These are phyloP conservation scores for Trapa bicornis DNA, from an alignment of 345 rosid species.

Conservation along the genomic window DNA sequence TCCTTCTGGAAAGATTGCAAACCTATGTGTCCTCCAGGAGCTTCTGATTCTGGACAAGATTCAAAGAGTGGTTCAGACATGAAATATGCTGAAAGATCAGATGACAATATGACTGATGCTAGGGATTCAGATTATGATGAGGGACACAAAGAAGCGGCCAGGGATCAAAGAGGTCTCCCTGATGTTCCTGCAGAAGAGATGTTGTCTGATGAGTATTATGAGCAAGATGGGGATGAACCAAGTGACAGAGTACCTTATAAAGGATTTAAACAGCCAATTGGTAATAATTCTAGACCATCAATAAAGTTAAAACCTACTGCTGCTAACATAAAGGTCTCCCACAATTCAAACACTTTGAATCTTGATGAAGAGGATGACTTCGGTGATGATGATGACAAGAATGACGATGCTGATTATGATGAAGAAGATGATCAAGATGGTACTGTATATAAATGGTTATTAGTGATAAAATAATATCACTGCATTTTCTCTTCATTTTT, in stretches of 20 bases:
- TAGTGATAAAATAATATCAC: background rate
- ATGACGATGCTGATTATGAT: constrained; percentile 68
- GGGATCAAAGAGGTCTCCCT: constrained; percentile 51
- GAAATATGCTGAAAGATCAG: constrained; percentile 41
- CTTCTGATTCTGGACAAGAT: constrained; percentile 63
- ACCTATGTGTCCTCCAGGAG: constrained; percentile 52
- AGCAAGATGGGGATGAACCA: constrained; percentile 96
- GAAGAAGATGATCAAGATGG: constrained; percentile 85
- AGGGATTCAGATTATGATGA: constrained; percentile 58
- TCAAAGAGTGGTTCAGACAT: constrained; percentile 38
- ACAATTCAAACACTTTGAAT: constrained; percentile 42
- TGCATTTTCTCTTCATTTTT: background rate
- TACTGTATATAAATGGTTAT: constrained; percentile 6
- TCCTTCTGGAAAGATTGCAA: constrained; percentile 97
- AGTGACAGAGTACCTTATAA: constrained; percentile 56
- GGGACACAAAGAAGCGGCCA: constrained; percentile 36
- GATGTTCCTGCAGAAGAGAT: constrained; percentile 97
- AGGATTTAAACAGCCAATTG: constrained; percentile 41
- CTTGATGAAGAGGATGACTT: constrained; percentile 25
- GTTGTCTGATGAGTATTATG: constrained; percentile 99
- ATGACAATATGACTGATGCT: constrained; percentile 47
- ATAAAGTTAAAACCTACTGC: constrained; percentile 29
- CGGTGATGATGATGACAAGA: constrained; percentile 13
- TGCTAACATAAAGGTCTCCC: constrained; percentile 26
- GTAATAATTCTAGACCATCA: constrained; percentile 37